A percentile compares a stretch with the other conserved stretches of the same genome.
Evolutionary conservation across 2,329 filamentous ascomycete genomes (phyloP).

Genomic region (Fusarium sarcochroum): DNA sequence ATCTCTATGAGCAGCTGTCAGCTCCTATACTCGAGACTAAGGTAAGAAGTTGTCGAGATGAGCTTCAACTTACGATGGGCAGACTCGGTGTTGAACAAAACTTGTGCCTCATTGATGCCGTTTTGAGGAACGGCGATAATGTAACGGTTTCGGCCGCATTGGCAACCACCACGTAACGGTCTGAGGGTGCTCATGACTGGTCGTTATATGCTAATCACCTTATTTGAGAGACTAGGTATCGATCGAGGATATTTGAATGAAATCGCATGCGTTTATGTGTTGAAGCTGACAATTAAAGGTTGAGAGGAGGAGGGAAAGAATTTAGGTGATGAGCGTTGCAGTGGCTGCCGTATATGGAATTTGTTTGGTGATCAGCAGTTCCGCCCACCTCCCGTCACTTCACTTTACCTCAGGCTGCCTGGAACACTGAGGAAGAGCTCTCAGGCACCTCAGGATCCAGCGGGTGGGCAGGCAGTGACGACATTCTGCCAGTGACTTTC

Average conservation of each 20-base stretch:
- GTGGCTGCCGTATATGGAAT: slow-evolving; percentile 18
- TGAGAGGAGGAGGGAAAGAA: slow-evolving; percentile 1
- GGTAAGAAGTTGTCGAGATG: not conserved
- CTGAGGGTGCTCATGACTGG: slow-evolving; percentile 63
- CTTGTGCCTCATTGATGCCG: slow-evolving; percentile 69
- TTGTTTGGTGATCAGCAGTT: slow-evolving; percentile 38
- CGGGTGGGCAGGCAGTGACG: slow-evolving; percentile 43
- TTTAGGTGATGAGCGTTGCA: slow-evolving; percentile 21
- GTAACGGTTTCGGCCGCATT: slow-evolving; percentile 89
- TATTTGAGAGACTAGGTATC: not conserved
- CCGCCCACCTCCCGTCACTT: slow-evolving; percentile 19
- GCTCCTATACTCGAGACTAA: slow-evolving; percentile 8
- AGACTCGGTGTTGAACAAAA: slow-evolving; percentile 81
- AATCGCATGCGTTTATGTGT: not conserved
- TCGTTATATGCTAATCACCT: not conserved
- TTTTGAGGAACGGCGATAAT: slow-evolving; percentile 76
- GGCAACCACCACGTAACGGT: slow-evolving; percentile 81
- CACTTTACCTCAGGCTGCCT: slow-evolving; percentile 3
- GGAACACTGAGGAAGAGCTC: slow-evolving; percentile 13
- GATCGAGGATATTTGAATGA: not conserved
- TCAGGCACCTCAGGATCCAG: slow-evolving; percentile 17
- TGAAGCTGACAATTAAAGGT: not conserved
- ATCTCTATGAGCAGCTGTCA: slow-evolving; percentile 61
- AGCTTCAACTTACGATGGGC: slow-evolving; percentile 75
- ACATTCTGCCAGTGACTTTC: slow-evolving; percentile 37